phyloP scores from a whole-genome alignment of 2,329 filamentous ascomycete species.

The Fusarium sacchari region DNA sequence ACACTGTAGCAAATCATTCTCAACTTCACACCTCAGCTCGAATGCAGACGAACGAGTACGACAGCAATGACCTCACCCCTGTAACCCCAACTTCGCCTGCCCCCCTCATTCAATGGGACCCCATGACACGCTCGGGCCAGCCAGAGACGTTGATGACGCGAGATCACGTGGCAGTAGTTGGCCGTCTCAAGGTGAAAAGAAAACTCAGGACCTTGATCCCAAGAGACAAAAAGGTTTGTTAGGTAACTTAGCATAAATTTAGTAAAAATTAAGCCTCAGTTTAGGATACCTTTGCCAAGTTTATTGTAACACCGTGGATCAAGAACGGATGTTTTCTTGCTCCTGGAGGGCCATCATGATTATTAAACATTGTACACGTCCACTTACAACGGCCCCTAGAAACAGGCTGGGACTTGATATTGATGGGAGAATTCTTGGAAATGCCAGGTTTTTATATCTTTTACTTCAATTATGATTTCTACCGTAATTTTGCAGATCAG shows the following conservation, averaged over 20 bases:
- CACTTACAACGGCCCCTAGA: background rate
- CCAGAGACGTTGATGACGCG: conserved; percentile 46
- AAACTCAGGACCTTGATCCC: no score
- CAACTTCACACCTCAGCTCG: background rate
- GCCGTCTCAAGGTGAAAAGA: no score
- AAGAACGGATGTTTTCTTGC: no score
- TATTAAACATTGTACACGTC: background rate
- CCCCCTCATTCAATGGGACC: conserved; percentile 20
- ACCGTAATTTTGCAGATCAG: background rate
- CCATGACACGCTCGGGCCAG: conserved; percentile 37
- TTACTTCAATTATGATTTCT: no score
- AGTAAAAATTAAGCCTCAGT: no score
- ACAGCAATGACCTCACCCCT: conserved; percentile 27
- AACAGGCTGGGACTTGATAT: background rate
- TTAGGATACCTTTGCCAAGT: no score
- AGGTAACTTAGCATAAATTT: no score
- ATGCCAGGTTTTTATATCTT: background rate
- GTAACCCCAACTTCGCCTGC: conserved; percentile 26
- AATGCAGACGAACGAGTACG: background rate
- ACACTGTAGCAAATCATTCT: background rate
- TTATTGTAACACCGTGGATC: no score
- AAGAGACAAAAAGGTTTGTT: no score
- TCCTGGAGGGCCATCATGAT: background rate
- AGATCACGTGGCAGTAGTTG: conserved; percentile 46
- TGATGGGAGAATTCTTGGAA: background rate